Conservation (phyloP, 805 yeast genomes). For the Saccharomycopsis babjevae region DNA sequence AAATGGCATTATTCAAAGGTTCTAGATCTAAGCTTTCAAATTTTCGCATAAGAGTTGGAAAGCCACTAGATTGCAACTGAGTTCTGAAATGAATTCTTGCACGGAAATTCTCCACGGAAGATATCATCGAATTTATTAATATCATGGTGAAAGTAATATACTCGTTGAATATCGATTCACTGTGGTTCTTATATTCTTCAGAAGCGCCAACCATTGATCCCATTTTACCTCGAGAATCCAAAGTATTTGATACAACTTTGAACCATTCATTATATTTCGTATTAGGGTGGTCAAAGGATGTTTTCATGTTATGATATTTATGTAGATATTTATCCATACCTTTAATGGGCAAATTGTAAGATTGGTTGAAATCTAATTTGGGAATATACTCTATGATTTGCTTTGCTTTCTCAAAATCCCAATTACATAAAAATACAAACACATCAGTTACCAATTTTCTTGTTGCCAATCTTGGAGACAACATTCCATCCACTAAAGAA, state of each 20-base stretch:
- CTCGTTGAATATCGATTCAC: constrained; percentile 58
- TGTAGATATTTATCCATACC: constrained; percentile 13
- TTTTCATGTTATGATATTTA: not conserved
- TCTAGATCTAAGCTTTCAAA: constrained; percentile 34
- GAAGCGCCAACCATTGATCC: constrained; percentile 91
- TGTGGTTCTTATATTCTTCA: constrained; percentile 55
- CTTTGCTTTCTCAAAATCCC: constrained; percentile 37
- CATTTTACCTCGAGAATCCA: constrained; percentile 80
- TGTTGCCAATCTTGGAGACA: constrained; percentile 67
- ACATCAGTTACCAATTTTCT: constrained; percentile 75
- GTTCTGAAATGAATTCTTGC: constrained; percentile 48
- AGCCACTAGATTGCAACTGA: constrained; percentile 33
- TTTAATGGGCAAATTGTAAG: constrained; percentile 6
- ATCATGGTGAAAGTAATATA: constrained; percentile 64
- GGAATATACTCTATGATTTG: constrained; percentile 44
- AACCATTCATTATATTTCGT: constrained; percentile 44
- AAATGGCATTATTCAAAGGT: constrained; percentile 22
- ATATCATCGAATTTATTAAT: constrained; percentile 55
- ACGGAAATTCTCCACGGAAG: constrained; percentile 29
- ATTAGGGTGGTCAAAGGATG: not conserved
- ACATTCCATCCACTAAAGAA: constrained; percentile 60
- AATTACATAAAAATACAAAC: constrained; percentile 44
- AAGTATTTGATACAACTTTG: constrained; percentile 48
- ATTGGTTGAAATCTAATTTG: constrained; percentile 23
- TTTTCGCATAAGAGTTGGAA: constrained; percentile 26